Evolutionary conservation across 768 basidiomycete species (phyloP), one percentile per base, ranked within the genome.

Genomic region (Boletellus ananiceps): DNA sequence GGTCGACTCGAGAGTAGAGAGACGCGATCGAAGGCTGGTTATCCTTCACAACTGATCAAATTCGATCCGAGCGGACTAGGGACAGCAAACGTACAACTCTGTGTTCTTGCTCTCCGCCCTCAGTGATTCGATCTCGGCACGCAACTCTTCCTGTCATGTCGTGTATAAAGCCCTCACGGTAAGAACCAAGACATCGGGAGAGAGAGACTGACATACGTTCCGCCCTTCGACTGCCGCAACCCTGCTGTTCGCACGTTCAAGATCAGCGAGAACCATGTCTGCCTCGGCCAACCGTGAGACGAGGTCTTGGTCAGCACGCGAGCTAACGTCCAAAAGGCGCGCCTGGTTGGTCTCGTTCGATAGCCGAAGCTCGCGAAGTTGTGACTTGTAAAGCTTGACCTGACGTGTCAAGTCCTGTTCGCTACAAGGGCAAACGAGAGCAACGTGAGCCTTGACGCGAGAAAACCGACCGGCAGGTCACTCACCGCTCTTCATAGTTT

Each of bases 331-430:
- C 45, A 98, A 71, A 12, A 99, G 79, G 63, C 88, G 91, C 5
- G 95, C 93, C 61, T 98, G 92, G 40, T 85, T 93, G 14, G 84
- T 85, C 61, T 98, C 96, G 64, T 94, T 91, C 0, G 91, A 94
- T 38, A 82, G 79, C 44, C 93, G 88, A 34, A 98, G 76, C 56
- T 95, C 94, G 19, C 88, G 83, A 8, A 99, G 76, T 67, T 99
- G 96, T 27, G 82, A 83, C 63, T 89, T 92, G 37, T 86, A 81
- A 11, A 95, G 75, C n/a, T 86, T 74, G 11, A 97, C 78, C 64
- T 97, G 96, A n/a, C 89, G 83, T 51, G 90, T 88, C 37, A 97
- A 72, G 59, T 95, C 94, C 65, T 91, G 87, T 69, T 99, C 96
- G 40, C 94, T 94, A 58, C 14, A 16, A 36, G 31, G 6, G n/a